Evolutionary conservation across 352 stramenopile species (phyloP), one percentile per base, ranked within the genome.

Genomic region (Globisporangium echinulatum): DNA sequence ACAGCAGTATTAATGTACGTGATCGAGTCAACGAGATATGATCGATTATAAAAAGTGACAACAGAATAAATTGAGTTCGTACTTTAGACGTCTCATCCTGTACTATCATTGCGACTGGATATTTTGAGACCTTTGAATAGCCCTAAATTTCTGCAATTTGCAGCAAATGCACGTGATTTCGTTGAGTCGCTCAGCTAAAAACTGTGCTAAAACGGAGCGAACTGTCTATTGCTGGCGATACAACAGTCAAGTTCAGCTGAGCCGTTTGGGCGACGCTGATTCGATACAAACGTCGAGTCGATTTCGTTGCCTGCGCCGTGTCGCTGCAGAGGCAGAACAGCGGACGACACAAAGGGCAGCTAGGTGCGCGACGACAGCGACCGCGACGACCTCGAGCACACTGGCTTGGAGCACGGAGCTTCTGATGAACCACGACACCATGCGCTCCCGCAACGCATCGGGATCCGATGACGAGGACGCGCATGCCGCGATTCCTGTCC

Each of bases 401-500:
- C 17, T 19, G 17, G 17, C 17, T 19, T 19, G 17, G 17, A 19
- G 40, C 33, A 15, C 14, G 19, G 37, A 60, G 15, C 50, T 2
- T 15, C 36, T 13, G 42, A 63, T 63, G 58, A 17, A 49, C 14
- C 51, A 63, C 40, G 58, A 63, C 50, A 63, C 46, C 46, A 50
- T 53, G 58, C 58, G 58, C 58, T 56, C 56, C 11, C 56, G 47
- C 44, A 38, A 17, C 42, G 17, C 17, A 0, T 19, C 17, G 17
- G 17, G 17, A 19, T 19, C 17, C 17, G 17, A 49, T 49, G 54
- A 49, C 52, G 48, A 59, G 43, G 61, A 61, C 36, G 55, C 40
- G 2, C 55, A 71, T 48, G 60, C 62, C 8, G 61, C 59, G 54
- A 75, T 79, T 59, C 69, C 74, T 11, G 66, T 74, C 50, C 66